Percentiles rank a stretch among this genome's conserved stretches.
Conservation (phyloP, 1,139 yeast genomes). For the Meyerozyma athensensis region DNA sequence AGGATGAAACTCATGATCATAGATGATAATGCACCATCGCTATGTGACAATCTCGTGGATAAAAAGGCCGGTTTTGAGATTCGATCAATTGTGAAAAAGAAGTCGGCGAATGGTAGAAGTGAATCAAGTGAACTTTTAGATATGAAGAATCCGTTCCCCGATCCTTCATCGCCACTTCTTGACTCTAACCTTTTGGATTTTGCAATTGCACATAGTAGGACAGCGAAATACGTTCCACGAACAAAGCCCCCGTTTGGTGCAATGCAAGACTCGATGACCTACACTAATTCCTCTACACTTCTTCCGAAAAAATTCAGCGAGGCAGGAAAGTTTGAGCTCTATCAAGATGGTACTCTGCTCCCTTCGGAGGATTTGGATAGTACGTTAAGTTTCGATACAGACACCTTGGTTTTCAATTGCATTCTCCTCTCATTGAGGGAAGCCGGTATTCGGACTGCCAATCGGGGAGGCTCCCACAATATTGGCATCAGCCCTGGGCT, state of each 20-base stretch:
- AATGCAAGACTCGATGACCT: constrained; percentile 27
- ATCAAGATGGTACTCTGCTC: constrained; percentile 22
- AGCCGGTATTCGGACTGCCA: constrained; percentile 23
- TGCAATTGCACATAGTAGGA: constrained; percentile 6
- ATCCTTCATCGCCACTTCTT: constrained; percentile 19
- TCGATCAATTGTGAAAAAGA: constrained; percentile 19
- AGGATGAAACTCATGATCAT: constrained; percentile 30
- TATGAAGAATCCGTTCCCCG: constrained; percentile 27
- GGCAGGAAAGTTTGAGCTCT: constrained; percentile 31
- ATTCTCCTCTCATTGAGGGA: constrained; percentile 33
- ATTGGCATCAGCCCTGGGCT: constrained; percentile 1
- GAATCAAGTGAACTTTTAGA: constrained; percentile 7
- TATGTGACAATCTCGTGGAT: constrained; percentile 33
- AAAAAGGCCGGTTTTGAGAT: constrained; percentile 26
- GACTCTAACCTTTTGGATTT: constrained; percentile 7
- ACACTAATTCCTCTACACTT: constrained; percentile 14
- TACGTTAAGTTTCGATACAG: constrained; percentile 30
- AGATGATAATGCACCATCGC: constrained; percentile 32
- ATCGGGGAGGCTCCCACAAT: constrained; percentile 6
- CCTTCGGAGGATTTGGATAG: constrained; percentile 16
- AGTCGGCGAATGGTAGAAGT: background rate
- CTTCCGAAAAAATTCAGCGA: constrained; percentile 35
- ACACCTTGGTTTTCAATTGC: constrained; percentile 28
- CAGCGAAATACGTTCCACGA: constrained; percentile 23
- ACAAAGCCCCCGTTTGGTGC: constrained; percentile 40